These are phyloP conservation scores for Salvia rosmarinus DNA, from an alignment of 257 asterid species.

Conservation along the genomic window DNA sequence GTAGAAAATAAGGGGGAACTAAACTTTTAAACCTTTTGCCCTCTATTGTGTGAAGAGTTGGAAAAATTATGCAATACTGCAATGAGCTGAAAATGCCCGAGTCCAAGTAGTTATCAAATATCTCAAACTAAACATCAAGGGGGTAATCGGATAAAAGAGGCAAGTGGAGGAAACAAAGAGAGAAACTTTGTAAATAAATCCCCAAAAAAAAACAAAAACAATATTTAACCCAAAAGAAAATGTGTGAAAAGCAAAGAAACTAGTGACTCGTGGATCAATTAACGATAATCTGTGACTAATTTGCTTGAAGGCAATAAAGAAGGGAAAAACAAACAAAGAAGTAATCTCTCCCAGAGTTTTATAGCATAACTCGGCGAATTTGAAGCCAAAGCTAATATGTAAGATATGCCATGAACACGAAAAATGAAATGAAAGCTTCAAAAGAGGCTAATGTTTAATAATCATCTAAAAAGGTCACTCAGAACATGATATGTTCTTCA, in stretches of 20 bases:
- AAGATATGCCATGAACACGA: background rate
- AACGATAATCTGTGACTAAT: background rate
- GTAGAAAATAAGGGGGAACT: too few species aligned
- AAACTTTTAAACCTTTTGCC: background rate
- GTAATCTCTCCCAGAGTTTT: background rate
- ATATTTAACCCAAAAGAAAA: background rate
- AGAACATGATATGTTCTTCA: background rate
- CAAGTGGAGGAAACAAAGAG: background rate
- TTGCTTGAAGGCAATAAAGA: slow-evolving; percentile 4
- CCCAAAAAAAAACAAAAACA: too few species aligned
- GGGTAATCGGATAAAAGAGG: too few species aligned
- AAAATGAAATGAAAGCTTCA: background rate
- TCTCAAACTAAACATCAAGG: background rate
- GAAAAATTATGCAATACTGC: background rate
- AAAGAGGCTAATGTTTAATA: background rate
- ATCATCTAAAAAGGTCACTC: slow-evolving; percentile 3
- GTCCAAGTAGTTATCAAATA: background rate
- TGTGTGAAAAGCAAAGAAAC: background rate
- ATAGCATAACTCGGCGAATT: background rate
- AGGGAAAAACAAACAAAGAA: background rate
- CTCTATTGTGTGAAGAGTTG: background rate
- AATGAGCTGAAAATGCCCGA: background rate
- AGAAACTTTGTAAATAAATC: background rate
- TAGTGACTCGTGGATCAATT: background rate
- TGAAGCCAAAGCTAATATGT: background rate